These are phyloP conservation scores for Xylaria cubensis DNA, from an alignment of 495 filamentous ascomycete genomes.

Conservation along the genomic window DNA sequence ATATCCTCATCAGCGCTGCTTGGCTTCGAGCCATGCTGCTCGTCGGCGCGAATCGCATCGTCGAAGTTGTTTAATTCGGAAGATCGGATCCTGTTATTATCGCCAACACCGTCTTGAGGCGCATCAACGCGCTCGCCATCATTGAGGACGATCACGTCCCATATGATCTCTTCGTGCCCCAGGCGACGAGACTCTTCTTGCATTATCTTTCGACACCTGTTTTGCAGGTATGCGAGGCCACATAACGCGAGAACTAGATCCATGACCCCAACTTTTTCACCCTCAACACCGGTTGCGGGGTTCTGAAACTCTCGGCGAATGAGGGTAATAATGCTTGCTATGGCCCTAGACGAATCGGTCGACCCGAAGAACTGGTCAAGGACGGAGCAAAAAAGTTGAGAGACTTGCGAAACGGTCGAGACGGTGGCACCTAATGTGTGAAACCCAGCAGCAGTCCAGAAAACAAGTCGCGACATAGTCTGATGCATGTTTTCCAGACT, in stretches of 20 bases:
- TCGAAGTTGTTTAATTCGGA: conserved; percentile 36
- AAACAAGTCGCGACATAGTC: conserved; percentile 68
- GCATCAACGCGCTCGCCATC: conserved; percentile 68
- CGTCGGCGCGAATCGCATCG: conserved; percentile 55
- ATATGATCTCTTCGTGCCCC: conserved; percentile 68
- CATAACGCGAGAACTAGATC: conserved; percentile 72
- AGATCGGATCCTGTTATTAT: conserved; percentile 27
- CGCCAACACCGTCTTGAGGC: conserved; percentile 45
- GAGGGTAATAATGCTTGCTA: conserved; percentile 77
- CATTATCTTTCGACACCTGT: conserved; percentile 66
- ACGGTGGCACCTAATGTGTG: conserved; percentile 70
- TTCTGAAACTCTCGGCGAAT: conserved; percentile 75
- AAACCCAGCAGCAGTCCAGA: conserved; percentile 74
- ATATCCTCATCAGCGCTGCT: conserved; percentile 46
- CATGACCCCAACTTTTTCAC: conserved; percentile 68
- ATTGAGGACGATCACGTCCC: conserved; percentile 80
- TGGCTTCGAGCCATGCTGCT: conserved; percentile 46
- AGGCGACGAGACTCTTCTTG: conserved; percentile 60
- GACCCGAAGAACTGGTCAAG: conserved; percentile 78
- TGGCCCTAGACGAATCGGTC: conserved; percentile 81
- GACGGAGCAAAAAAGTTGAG: conserved; percentile 68
- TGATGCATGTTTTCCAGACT: conserved; percentile 68
- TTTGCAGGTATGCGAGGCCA: conserved; percentile 74
- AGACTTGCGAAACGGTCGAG: conserved; percentile 65
- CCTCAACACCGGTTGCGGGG: conserved; percentile 61